Evolutionary conservation across 352 stramenopile species (phyloP).

Genomic region (Globisporangium cylindrosporum): DNA sequence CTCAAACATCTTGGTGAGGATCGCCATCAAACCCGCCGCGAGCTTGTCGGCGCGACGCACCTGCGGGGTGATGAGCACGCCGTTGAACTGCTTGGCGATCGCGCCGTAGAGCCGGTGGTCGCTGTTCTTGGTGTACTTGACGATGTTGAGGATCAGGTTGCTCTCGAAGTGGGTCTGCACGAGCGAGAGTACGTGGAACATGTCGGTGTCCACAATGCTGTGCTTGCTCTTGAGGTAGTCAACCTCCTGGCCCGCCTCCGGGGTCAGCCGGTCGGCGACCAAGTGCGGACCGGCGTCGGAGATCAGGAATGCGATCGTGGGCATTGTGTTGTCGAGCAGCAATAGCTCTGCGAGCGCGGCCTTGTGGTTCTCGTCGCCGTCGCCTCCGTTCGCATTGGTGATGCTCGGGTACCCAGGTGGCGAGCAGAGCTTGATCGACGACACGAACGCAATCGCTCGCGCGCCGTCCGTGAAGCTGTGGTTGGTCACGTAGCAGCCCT

Average conservation of each 20-base stretch:
- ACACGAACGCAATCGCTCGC: conserved; percentile 34
- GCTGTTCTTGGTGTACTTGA: conserved; percentile 58
- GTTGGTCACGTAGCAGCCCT: conserved; percentile 58
- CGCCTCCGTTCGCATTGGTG: conserved; percentile 35
- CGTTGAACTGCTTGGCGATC: conserved; percentile 54
- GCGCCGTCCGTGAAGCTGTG: conserved; percentile 59
- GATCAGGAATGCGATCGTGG: conserved; percentile 70
- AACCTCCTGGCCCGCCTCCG: conserved; percentile 26
- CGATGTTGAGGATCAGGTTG: conserved; percentile 53
- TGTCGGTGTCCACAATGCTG: conserved; percentile 44
- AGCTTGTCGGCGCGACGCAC: conserved; percentile 31
- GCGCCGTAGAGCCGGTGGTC: conserved; percentile 55
- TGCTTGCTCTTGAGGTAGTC: conserved; percentile 50
- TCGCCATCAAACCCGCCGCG: conserved; percentile 42
- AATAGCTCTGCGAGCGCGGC: conserved; percentile 53
- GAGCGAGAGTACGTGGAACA: conserved; percentile 49
- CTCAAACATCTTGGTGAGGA: conserved; percentile 57
- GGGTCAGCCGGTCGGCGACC: conserved; percentile 22
- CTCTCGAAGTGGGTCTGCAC: conserved; percentile 50
- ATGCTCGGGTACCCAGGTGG: conserved; percentile 27
- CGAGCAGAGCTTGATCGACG: conserved; percentile 16
- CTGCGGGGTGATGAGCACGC: conserved; percentile 56
- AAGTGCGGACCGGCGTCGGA: conserved; percentile 60
- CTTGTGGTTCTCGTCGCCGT: conserved; percentile 74
- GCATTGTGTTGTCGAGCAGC: conserved; percentile 44